Evolutionary conservation across 2,329 filamentous ascomycete genomes (phyloP).

Genomic region (Trichothecium sympodiale): DNA sequence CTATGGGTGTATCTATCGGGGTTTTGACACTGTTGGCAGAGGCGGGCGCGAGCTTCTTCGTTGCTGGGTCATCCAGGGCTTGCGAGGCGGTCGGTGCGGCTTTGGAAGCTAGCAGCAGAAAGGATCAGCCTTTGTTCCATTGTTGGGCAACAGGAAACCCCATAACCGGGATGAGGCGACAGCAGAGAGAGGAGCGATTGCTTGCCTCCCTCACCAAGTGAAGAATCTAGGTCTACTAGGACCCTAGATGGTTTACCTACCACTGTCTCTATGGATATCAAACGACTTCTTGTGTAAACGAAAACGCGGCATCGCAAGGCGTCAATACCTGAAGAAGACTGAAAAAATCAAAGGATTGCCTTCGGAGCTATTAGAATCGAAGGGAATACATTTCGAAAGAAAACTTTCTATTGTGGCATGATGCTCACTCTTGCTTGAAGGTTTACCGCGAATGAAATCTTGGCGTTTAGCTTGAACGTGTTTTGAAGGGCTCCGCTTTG

Average conservation of each 20-base stretch:
- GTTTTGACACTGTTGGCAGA: slow-evolving; percentile 29
- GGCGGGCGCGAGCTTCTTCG: slow-evolving; percentile 24
- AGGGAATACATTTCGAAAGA: neutral
- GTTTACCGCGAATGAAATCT: no score
- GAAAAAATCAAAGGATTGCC: neutral
- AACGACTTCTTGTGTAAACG: slow-evolving; percentile 22
- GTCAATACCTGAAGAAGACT: neutral
- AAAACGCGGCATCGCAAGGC: slow-evolving; percentile 1
- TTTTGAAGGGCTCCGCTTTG: no score
- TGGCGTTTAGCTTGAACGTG: no score
- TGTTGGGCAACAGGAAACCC: no score
- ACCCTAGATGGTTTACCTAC: slow-evolving; percentile 6
- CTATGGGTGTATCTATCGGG: slow-evolving; percentile 12
- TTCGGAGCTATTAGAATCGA: neutral
- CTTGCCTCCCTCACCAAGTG: slow-evolving; percentile 1
- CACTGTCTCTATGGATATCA: slow-evolving; percentile 20
- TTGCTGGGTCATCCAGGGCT: slow-evolving; percentile 16
- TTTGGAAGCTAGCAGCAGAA: no score
- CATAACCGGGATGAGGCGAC: no score
- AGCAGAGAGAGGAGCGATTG: no score
- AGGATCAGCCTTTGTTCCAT: no score
- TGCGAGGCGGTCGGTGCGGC: no score
- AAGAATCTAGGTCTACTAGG: neutral
- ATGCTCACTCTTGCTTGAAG: no score
- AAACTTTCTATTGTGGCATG: no score